phyloP scores from a whole-genome alignment of 257 asterid species.

The Lantana camara region DNA sequence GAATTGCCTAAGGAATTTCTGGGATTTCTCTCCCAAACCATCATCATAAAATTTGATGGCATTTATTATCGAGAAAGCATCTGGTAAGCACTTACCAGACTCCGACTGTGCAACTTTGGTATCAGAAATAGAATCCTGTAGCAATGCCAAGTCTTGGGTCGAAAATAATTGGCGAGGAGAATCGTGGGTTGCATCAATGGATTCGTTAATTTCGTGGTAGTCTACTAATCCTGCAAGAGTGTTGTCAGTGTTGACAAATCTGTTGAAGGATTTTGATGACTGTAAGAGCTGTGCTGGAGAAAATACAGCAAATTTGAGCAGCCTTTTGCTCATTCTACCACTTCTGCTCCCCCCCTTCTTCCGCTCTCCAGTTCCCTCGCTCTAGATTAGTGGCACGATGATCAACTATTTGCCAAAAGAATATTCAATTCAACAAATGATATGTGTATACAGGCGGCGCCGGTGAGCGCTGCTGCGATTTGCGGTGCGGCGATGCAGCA shows the following conservation, averaged over 20 bases:
- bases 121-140: constrained; percentile 50
- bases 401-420: too few species aligned
- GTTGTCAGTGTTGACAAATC: constrained; percentile 42
- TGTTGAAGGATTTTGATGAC: constrained; percentile 37
- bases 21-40: constrained; percentile 71
- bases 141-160: constrained; percentile 50
- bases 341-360: constrained; percentile 11
- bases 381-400: background rate
- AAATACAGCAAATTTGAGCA: constrained; percentile 37
- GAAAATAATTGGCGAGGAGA: constrained; percentile 39
- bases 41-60: constrained; percentile 49
- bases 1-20: constrained; percentile 69
- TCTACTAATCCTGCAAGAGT: constrained; percentile 37
- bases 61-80: constrained; percentile 49
- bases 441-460: too few species aligned
- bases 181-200: constrained; percentile 27
- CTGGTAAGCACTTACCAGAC: constrained; percentile 49
- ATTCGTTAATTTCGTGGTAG: constrained; percentile 36
- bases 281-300: constrained; percentile 30
- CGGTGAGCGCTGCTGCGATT: too few species aligned
- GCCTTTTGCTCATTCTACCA: constrained; percentile 45
- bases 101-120: constrained; percentile 39
- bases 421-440: too few species aligned
- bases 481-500: too few species aligned
- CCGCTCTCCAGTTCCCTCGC: constrained; percentile 7